Evolutionary conservation across 306 rosid genomes (phyloP), one percentile per base, ranked within the genome.

Genomic region (Sophora flavescens): DNA sequence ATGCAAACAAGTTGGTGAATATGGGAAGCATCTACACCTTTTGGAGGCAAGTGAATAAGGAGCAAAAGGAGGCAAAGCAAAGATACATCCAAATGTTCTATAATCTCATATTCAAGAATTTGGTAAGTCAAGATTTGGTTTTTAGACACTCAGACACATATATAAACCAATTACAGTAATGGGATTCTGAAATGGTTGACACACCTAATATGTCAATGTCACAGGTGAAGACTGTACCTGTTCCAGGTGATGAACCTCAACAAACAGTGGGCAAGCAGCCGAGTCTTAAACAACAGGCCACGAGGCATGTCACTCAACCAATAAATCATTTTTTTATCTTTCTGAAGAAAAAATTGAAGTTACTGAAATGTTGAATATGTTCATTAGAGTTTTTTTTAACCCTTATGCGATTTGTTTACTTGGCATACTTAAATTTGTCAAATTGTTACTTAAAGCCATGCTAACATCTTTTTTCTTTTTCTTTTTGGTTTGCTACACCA

Each of bases 81-180:
- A 90, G 90, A 91, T 94, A 94, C 87, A 88, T 91, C 47, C 96
- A 94, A 50, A 62, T 91, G 93, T 89, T 94, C 72, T 91, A 88
- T 75, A 90, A 83, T 83, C 96, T 90, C 44, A 80, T 83, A 41
- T 91, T 84, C 76, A 90, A 84, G 84, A 84, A 87, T 79, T 83
- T 91, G 91, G 98, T 93, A 75, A 47, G 76, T 58, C 36, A 32
- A 18, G 16, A 57, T 26, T 50, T 81, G 26, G 22, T 60, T 47
- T 45, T 57, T 45, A 0, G 4, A 35, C 41, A 39, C 12, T 57
- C 39, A 0, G 4, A 35, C 41, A 39, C 12, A 36, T 3, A 30
- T 9, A 47, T 3, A 11, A 12, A 47, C 6, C 36, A 50, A 18
- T 48, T 39, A 30, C 61, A 63, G 45, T 39, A 13, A 18, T 11